Conservation (phyloP, 2,329 filamentous ascomycete species). For the Decorospora gaudefroyi region DNA sequence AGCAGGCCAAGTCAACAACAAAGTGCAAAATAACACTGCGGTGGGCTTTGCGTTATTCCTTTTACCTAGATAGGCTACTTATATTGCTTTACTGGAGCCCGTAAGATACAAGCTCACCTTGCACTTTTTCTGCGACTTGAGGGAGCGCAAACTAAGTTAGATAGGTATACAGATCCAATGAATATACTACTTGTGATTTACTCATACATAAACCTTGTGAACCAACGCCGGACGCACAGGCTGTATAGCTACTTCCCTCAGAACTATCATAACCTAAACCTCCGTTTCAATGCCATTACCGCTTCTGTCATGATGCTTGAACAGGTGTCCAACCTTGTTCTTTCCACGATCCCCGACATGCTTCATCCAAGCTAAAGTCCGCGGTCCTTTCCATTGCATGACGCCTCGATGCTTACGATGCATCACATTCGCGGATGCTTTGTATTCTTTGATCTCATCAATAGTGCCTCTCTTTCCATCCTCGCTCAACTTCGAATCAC, state of each 20-base stretch:
- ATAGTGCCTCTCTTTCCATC: conserved; percentile 53
- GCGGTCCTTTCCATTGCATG: conserved; percentile 72
- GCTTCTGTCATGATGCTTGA: conserved; percentile 61
- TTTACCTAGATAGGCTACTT: too few relatives aligned
- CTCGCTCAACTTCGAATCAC: conserved; percentile 30
- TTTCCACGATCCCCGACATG: conserved; percentile 61
- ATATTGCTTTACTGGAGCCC: too few relatives aligned
- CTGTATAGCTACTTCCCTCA: neutral
- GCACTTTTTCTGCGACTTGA: too few relatives aligned
- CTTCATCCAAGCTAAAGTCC: conserved; percentile 62
- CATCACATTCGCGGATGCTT: conserved; percentile 34
- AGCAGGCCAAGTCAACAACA: neutral
- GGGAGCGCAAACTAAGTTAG: too few relatives aligned
- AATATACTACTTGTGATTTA: neutral
- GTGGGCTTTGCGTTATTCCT: too few relatives aligned
- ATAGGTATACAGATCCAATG: neutral
- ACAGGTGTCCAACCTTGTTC: conserved; percentile 51
- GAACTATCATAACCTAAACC: conserved; percentile 51
- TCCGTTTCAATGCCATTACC: conserved; percentile 69
- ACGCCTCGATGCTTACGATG: conserved; percentile 64
- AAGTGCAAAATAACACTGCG: too few relatives aligned
- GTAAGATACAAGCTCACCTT: too few relatives aligned
- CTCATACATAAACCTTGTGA: neutral
- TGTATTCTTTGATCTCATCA: conserved; percentile 61
- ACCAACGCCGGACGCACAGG: conserved; percentile 10